Evolutionary conservation across 2,329 filamentous ascomycete species (phyloP).

Genomic region (Falciphora oryzae): DNA sequence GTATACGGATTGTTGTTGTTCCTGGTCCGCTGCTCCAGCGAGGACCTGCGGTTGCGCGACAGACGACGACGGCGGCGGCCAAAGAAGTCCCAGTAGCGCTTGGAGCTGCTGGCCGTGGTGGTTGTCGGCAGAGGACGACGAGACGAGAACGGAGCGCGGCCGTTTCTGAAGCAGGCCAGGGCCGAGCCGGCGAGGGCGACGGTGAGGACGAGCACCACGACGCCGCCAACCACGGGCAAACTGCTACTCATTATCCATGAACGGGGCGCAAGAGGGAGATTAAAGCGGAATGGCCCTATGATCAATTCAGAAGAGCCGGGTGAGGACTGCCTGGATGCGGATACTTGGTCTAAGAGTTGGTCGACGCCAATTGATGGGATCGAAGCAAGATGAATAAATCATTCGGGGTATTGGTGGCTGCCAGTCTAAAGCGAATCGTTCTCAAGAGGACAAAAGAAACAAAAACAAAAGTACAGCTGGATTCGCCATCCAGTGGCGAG

Average conservation of each 20-base stretch:
- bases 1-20: background rate
- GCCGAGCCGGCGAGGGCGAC: background rate
- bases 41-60: background rate
- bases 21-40: background rate
- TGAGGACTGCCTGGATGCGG: background rate
- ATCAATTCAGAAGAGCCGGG: background rate
- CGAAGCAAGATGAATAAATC: background rate
- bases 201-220: background rate
- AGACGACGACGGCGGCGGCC: background rate
- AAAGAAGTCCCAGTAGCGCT: background rate
- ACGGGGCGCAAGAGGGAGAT: background rate
- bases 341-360: background rate
- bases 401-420: background rate
- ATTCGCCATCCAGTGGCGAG: background rate
- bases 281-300: background rate
- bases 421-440: background rate
- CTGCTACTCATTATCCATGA: conserved; percentile 8
- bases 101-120: too few species aligned
- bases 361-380: background rate
- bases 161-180: background rate
- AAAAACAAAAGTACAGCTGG: background rate
- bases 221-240: background rate
- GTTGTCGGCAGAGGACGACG: background rate
- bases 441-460: background rate
- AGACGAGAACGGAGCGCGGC: background rate